Base-by-base conservation (phyloP, 2,329 filamentous ascomycete species). In the Pseudocercospora macadamiae region DNA sequence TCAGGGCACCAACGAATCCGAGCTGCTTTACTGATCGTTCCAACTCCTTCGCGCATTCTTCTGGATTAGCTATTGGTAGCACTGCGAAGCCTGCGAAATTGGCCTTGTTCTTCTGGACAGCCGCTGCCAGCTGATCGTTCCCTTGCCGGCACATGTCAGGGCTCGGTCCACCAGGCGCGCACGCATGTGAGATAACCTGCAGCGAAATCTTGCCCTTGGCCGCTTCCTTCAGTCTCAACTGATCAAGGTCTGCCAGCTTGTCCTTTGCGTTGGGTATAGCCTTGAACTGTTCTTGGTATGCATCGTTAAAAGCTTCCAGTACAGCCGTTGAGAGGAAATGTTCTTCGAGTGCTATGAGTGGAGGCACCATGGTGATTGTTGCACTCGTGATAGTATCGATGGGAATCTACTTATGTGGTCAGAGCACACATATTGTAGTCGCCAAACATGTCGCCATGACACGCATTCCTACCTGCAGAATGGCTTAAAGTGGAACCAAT, bases 331-430 rank as follows among this genome's bases (percentile, higher is more conserved):
- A 71, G 58, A 73, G 66, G 64, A 73, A 74, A 59, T 74, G 72
- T 61, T 74, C 72, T 54, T 74, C 72, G 21, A 74, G 71, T 2
- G 72, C 70, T 49, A 75, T 74, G 9, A 73, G 64, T 18, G 71
- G 71, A 34, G 70, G 70, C 1, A 64, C 55, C 70, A 73, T 74
- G 16, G 39, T 68, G 49, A 2, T 42, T 45, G 25, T 42, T 36
- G 21, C 32, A 42, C 8, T 10, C 18, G 19, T 42, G 39, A 19
- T n/a, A 44, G 21, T 32, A 12, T 6, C 12, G 6, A 7, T 21
- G 26, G 19, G 9, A 47, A 26, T 14, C 3, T 16, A 14, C 19
- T 26, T 47, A 26, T 26, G 42, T 25, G 42, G n/a, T 14, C 23
- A 16, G 14, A 47, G 42, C 42, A 47, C 14, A 23, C 42, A 47